Conservation (phyloP, 768 basidiomycete genomes). For the Mycena rebaudengoi region DNA sequence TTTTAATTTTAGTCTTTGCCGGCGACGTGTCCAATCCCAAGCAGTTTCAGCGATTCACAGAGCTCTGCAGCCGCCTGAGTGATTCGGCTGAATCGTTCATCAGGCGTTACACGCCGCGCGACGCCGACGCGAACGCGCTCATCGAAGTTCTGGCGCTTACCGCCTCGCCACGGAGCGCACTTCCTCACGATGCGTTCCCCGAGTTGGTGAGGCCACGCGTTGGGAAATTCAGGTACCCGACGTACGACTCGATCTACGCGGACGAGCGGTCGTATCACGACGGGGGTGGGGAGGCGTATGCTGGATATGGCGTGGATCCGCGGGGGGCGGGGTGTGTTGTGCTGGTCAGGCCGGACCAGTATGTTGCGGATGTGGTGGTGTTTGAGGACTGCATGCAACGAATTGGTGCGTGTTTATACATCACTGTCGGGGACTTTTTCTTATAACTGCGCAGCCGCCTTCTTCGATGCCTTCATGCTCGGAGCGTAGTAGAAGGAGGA, state of each 20-base stretch:
- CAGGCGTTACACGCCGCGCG: constrained; percentile 20
- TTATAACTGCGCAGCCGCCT: no score
- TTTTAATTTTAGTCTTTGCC: constrained; percentile 12
- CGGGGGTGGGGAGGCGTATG: constrained; percentile 24
- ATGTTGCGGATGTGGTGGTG: constrained; percentile 18
- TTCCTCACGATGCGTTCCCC: constrained; percentile 14
- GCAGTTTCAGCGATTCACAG: constrained; percentile 10
- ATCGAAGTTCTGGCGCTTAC: constrained; percentile 23
- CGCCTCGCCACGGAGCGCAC: constrained; percentile 13
- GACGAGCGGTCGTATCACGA: constrained; percentile 27
- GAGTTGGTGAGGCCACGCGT: constrained; percentile 19
- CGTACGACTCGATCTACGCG: constrained; percentile 26
- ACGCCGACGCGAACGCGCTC: constrained; percentile 14
- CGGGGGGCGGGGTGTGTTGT: constrained; percentile 22
- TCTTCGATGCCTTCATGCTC: no score
- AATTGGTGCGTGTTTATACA: constrained; percentile 13
- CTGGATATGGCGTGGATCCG: constrained; percentile 22
- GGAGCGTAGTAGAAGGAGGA: no score
- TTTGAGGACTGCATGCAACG: constrained; percentile 17
- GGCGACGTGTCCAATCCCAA: constrained; percentile 8
- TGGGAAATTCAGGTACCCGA: constrained; percentile 13
- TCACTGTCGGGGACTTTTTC: no score
- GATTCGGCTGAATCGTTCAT: constrained; percentile 11
- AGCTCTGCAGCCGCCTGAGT: constrained; percentile 15
- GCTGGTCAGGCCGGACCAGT: constrained; percentile 25